Percentiles rank a stretch among this genome's conserved stretches.
Evolutionary conservation across 345 rosid genomes (phyloP).

Genomic region (Reutealis trisperma): DNA sequence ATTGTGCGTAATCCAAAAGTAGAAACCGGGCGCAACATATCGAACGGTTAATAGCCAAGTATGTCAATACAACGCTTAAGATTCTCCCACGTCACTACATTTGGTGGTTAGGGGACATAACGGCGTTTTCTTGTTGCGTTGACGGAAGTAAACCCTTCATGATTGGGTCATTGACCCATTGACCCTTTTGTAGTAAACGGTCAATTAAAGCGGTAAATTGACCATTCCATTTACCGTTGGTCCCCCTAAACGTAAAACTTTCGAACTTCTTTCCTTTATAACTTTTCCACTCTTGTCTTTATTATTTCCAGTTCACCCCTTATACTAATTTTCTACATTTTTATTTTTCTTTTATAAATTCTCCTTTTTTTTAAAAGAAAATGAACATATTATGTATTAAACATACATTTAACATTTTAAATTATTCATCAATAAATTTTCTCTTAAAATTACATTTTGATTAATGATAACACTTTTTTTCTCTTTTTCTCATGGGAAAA

Average conservation of each 20-base stretch:
- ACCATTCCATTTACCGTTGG: neutral
- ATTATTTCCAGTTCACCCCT: no score
- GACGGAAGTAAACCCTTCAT: conserved; percentile 27
- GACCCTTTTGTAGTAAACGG: conserved; percentile 13
- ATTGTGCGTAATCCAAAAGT: conserved; percentile 24
- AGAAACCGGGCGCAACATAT: conserved; percentile 26
- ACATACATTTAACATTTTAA: no score
- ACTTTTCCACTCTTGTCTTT: neutral
- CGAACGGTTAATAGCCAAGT: neutral
- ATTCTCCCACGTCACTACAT: conserved; percentile 22
- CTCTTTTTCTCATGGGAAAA: no score
- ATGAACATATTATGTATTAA: no score
- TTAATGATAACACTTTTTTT: no score
- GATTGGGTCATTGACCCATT: conserved; percentile 28
- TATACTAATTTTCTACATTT: no score
- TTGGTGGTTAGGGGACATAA: conserved; percentile 12
- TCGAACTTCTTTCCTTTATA: neutral
- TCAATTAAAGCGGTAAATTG: conserved; percentile 12
- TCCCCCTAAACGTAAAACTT: neutral
- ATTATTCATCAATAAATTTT: no score
- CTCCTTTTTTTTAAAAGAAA: no score
- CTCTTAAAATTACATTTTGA: no score
- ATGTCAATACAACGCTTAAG: neutral
- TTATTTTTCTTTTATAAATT: neutral
- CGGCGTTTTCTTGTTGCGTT: conserved; percentile 25